These are phyloP conservation scores for Trematosphaeria pertusa DNA, from an alignment of 2,329 filamentous ascomycete genomes.

Conservation along the genomic window DNA sequence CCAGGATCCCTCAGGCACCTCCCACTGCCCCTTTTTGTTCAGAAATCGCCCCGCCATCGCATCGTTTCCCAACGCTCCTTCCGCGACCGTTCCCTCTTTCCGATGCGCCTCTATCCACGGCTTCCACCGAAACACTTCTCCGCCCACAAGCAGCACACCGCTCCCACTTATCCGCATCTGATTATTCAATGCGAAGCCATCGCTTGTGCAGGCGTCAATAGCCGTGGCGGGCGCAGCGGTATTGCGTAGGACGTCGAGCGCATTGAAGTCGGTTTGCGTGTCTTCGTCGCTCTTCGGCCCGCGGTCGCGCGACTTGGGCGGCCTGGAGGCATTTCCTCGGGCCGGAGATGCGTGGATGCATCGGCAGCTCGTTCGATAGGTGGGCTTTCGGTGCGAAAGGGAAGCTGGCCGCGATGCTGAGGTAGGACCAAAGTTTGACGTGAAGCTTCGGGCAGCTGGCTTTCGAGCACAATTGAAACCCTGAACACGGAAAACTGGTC, in stretches of 20 bases:
- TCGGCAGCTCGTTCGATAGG: conserved; percentile 5
- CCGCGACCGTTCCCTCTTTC: conserved; percentile 44
- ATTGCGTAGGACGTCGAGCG: conserved; percentile 79
- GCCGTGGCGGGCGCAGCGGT: conserved; percentile 79
- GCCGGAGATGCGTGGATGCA: conserved; percentile 29
- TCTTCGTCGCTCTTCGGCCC: conserved; percentile 67
- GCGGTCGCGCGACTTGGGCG: conserved; percentile 61
- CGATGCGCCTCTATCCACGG: conserved; percentile 69
- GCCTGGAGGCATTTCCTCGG: conserved; percentile 26
- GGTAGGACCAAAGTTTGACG: conserved; percentile 1
- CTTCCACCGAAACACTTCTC: conserved; percentile 87
- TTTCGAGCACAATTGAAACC: background rate
- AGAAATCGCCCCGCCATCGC: conserved; percentile 58
- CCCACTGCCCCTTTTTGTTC: conserved; percentile 83
- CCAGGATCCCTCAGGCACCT: conserved; percentile 74
- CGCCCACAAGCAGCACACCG: conserved; percentile 80
- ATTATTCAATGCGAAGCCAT: conserved; percentile 88
- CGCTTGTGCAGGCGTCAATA: conserved; percentile 79
- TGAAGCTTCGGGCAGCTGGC: background rate
- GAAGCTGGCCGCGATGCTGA: conserved; percentile 4
- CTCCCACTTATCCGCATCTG: conserved; percentile 73
- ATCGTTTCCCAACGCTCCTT: conserved; percentile 47
- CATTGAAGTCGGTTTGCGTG: conserved; percentile 74
- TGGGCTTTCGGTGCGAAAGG: too few relatives aligned
- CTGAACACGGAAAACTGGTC: conserved; percentile 14